These are phyloP conservation scores for Leptomonas seymouri DNA, from an alignment of 208 protist genomes.

Conservation along the genomic window DNA sequence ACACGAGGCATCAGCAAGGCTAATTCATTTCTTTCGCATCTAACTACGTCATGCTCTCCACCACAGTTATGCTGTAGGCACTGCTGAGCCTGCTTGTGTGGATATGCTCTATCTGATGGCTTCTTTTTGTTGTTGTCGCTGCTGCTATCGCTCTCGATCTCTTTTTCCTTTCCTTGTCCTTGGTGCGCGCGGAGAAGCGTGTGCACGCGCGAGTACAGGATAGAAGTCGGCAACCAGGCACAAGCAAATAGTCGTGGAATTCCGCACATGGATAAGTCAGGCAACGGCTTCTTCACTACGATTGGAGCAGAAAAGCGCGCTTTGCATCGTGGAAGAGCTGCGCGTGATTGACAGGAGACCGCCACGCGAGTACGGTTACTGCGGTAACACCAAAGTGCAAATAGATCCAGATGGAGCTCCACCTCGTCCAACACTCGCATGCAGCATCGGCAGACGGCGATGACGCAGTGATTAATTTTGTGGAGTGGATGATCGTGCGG, in stretches of 20 bases:
- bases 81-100: no score
- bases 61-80: no score
- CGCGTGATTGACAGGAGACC: constrained; percentile 5
- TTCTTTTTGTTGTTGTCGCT: no score
- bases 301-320: constrained; percentile 6
- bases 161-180: no score
- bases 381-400: constrained; percentile 19
- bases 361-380: constrained; percentile 23
- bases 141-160: no score
- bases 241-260: background rate
- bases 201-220: no score
- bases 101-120: no score
- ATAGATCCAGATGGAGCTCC: constrained; percentile 25
- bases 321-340: constrained; percentile 20
- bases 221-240: no score
- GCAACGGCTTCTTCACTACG: background rate
- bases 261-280: background rate
- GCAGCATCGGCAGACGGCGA: background rate
- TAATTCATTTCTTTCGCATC: no score
- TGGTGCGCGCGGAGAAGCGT: no score
- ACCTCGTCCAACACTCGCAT: constrained; percentile 23
- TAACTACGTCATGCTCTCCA: no score
- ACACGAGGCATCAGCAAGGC: no score
- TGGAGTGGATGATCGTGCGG: constrained; percentile 11
- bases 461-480: background rate